These are phyloP conservation scores for Polytolypa hystricis DNA, from an alignment of 2,329 filamentous ascomycete genomes.

Conservation along the genomic window DNA sequence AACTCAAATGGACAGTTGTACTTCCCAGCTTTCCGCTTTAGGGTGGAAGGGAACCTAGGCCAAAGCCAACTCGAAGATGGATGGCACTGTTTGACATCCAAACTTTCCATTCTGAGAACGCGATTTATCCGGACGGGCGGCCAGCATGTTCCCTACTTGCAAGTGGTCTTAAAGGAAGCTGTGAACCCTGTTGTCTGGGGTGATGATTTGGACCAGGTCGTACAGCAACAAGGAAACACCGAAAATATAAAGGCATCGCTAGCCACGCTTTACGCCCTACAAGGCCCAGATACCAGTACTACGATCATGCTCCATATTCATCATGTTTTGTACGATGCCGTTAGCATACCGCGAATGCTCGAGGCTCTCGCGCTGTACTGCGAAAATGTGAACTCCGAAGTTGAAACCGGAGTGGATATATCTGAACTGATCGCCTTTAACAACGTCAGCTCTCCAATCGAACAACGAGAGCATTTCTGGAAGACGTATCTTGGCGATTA, in stretches of 20 bases:
- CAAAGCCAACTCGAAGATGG: conserved; percentile 39
- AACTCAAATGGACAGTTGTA: conserved; percentile 57
- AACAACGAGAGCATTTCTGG: conserved; percentile 35
- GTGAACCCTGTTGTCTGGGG: conserved; percentile 24
- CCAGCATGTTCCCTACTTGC: conserved; percentile 45
- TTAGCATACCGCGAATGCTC: conserved; percentile 60
- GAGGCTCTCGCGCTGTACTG: conserved; percentile 39
- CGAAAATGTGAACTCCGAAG: conserved; percentile 15
- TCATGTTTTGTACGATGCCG: conserved; percentile 78
- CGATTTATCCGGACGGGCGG: conserved; percentile 46
- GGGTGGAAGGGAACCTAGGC: conserved; percentile 32
- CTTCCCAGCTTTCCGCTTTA: conserved; percentile 60
- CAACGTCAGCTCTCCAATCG: conserved; percentile 14
- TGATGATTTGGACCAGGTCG: conserved; percentile 12
- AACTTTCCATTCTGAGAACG: conserved; percentile 58
- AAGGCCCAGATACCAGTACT: conserved; percentile 22
- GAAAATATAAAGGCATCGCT: conserved; percentile 14
- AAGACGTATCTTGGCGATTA: conserved; percentile 24
- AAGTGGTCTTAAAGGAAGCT: conserved; percentile 44
- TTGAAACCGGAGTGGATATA: conserved; percentile 22
- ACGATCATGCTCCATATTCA: conserved; percentile 53
- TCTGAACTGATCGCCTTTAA: conserved; percentile 32
- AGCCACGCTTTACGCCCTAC: conserved; percentile 26
- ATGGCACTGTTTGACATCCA: conserved; percentile 49
- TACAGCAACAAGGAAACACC: conserved; percentile 11